Conservation (phyloP, 129 eudicot genomes). For the Heracleum sosnowskyi region DNA sequence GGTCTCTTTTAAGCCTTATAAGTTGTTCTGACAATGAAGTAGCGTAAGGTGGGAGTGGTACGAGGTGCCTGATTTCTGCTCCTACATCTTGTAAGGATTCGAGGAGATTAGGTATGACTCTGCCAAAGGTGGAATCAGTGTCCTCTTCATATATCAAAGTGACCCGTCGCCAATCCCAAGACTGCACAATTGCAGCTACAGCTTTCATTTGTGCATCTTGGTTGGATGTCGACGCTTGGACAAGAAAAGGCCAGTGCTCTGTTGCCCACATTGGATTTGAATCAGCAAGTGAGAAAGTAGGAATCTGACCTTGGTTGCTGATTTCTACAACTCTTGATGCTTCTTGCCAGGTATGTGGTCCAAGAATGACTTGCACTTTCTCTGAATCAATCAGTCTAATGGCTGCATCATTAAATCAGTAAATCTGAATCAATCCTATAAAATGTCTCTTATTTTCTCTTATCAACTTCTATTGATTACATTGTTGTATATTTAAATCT, state of each 20-base stretch:
- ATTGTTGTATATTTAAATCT: background rate
- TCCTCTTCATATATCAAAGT: conserved; percentile 34
- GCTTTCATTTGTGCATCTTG: conserved; percentile 39
- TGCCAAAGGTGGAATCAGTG: conserved; percentile 20
- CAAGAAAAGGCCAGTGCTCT: conserved; percentile 31
- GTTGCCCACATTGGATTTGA: conserved; percentile 37
- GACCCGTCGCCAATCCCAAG: conserved; percentile 32
- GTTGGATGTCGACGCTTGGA: conserved; percentile 40
- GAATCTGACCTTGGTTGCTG: conserved; percentile 26
- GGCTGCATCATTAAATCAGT: conserved; percentile 29
- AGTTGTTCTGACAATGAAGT: conserved; percentile 19
- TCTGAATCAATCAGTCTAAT: conserved; percentile 25
- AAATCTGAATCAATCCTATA: too few relatives aligned
- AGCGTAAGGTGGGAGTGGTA: conserved; percentile 15
- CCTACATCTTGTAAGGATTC: conserved; percentile 14
- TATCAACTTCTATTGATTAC: background rate
- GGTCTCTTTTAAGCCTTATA: conserved; percentile 14
- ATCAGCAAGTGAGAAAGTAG: conserved; percentile 43
- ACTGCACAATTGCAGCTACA: conserved; percentile 32
- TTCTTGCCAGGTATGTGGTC: conserved; percentile 51
- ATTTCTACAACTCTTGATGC: conserved; percentile 34
- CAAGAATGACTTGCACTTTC: conserved; percentile 41
- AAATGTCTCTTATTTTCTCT: background rate
- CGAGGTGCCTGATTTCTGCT: conserved; percentile 11
- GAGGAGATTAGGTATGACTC: conserved; percentile 13